Base-by-base conservation (phyloP, 305 asterid genomes). In the Solanum hybrid region DNA sequence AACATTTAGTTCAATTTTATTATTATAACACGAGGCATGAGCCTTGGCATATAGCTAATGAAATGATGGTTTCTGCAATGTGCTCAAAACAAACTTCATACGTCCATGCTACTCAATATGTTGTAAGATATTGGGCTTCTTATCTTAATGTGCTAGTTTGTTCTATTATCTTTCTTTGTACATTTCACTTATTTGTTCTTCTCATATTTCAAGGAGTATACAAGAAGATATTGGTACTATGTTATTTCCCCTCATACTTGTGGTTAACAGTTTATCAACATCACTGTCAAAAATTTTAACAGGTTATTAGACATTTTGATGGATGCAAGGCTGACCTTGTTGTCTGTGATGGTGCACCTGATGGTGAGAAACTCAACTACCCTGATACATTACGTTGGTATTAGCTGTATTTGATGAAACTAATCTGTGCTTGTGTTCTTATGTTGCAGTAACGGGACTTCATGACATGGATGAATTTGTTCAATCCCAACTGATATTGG, bases 341-440 rank as follows among this genome's bases (percentile, higher is more conserved):
- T 91, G 99, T 97, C 82, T 97, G 99, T 89, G 99, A 97, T 92
- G 99, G 99, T 84, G 99, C 99, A 85, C 99, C 99, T 86, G 99
- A 97, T 93, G 99, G 99, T 97, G 88, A 90, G 97, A 82, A 64
- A 86, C 27, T 86, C 72, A 78, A 64, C 89, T 81, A 80, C 34
- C 79, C 87, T 60, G 37, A 71, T 85, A 42, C 66, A 60, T 56
- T 90, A 87, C 29, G 15, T 81, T 45, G 71, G 14, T 76, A 3
- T 35, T n/a, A 36, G 10, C 69, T 76, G 75, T 71, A 15, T 89
- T 32, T 82, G 64, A 82, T 91, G 89, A 37, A 10, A 84, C 60
- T 89, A 29, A 86, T 82, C 77, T 72, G 78, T 42, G 78, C 79
- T 31, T 75, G 72, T 27, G 87, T 79, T 87, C 89, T 76, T 91